A percentile compares a stretch with the other conserved stretches of the same genome.
Evolutionary conservation across 257 asterid species (phyloP).

Genomic region (Solanum chmielewskii): DNA sequence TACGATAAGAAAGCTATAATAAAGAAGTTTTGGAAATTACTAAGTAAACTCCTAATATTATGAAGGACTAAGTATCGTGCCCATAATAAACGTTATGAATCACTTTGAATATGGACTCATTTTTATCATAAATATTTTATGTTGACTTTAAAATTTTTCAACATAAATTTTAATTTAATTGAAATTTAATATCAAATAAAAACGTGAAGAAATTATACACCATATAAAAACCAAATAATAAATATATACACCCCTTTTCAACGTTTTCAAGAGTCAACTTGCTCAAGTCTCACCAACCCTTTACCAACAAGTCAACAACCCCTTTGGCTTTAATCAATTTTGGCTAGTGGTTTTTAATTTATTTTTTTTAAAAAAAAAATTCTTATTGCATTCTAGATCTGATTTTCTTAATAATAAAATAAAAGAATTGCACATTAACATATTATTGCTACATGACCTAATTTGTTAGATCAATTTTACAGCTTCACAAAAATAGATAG

Average conservation of each 20-base stretch:
- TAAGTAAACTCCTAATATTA: not conserved
- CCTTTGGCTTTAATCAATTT: not conserved
- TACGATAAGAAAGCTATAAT: not conserved
- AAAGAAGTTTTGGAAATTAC: not conserved
- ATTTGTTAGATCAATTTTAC: not conserved
- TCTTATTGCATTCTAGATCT: not conserved
- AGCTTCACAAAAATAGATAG: not conserved
- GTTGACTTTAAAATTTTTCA: too few relatives aligned
- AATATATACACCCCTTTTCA: not conserved
- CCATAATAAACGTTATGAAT: not conserved
- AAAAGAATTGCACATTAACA: not conserved
- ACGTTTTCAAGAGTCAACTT: not conserved
- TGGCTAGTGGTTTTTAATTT: not conserved
- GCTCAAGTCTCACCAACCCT: not conserved
- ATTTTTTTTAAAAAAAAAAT: too few relatives aligned
- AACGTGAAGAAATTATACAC: not conserved
- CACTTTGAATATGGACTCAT: not conserved
- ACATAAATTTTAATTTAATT: rapidly evolving
- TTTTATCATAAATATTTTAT: too few relatives aligned
- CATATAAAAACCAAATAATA: not conserved
- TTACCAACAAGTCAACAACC: not conserved
- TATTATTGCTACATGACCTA: not conserved
- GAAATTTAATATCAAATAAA: too few relatives aligned
- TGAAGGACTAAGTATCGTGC: not conserved
- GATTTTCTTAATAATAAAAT: not conserved